Evolutionary conservation across 805 yeast genomes (phyloP).

Genomic region (Sugiyamaella marilandica): DNA sequence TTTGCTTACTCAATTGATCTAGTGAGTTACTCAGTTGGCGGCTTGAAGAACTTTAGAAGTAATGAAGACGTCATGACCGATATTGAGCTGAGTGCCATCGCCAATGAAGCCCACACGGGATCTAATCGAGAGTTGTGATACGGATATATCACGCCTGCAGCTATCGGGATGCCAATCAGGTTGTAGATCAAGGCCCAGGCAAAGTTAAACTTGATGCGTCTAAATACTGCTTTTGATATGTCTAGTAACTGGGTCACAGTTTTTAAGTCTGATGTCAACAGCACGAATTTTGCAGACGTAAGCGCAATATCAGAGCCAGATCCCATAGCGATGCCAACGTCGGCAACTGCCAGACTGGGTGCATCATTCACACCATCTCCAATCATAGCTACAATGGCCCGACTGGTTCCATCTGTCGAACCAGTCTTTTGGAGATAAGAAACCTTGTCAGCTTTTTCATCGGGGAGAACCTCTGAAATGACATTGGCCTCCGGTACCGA

Average conservation of each 20-base stretch:
- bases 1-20: no score
- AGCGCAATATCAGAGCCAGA: constrained; percentile 74
- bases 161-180: constrained; percentile 80
- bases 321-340: constrained; percentile 72
- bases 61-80: constrained; percentile 83
- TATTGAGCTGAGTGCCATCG: constrained; percentile 91
- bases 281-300: constrained; percentile 67
- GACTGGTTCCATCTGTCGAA: constrained; percentile 21
- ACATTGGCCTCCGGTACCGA: constrained; percentile 51
- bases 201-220: constrained; percentile 73
- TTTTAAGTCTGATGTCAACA: constrained; percentile 46
- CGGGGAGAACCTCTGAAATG: constrained; percentile 68
- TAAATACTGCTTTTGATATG: constrained; percentile 65
- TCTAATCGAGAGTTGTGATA: constrained; percentile 65
- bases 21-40: constrained; percentile 7
- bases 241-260: constrained; percentile 56
- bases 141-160: constrained; percentile 87
- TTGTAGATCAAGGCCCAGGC: constrained; percentile 86
- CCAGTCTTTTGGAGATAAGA: constrained; percentile 48
- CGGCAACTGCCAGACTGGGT: constrained; percentile 70
- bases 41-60: constrained; percentile 50
- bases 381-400: constrained; percentile 62
- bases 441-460: constrained; percentile 61
- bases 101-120: constrained; percentile 84
- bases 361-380: constrained; percentile 86